Evolutionary conservation across 257 asterid species (phyloP).

Genomic region (Ophiorrhiza pumila): DNA sequence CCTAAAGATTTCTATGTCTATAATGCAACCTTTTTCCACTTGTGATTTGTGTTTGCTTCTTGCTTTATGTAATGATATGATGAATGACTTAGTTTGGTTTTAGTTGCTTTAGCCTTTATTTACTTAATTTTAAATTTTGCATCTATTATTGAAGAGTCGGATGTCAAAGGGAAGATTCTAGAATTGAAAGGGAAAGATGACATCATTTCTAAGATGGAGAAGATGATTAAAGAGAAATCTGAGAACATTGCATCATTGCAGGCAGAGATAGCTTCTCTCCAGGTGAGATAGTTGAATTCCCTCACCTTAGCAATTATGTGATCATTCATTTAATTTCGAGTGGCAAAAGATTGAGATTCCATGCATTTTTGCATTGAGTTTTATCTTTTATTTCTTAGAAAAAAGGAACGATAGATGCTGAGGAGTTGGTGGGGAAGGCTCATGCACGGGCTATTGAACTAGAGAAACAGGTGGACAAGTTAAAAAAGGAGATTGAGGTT

Average conservation of each 20-base stretch:
- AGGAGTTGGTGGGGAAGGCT: slow-evolving; percentile 67
- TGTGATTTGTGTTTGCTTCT: background rate
- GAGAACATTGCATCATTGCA: slow-evolving; percentile 56
- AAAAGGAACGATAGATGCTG: slow-evolving; percentile 52
- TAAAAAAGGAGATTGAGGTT: slow-evolving; percentile 42
- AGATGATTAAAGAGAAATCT: slow-evolving; percentile 55
- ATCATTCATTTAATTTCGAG: background rate
- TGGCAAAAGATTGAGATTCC: background rate
- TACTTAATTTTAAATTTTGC: slow-evolving; percentile 12
- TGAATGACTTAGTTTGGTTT: background rate
- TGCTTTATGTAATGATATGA: background rate
- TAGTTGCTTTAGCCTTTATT: background rate
- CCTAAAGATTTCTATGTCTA: background rate
- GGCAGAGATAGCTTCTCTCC: slow-evolving; percentile 64
- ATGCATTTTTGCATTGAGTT: background rate
- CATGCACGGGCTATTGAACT: slow-evolving; percentile 65
- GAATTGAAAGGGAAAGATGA: slow-evolving; percentile 65
- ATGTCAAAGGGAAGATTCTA: slow-evolving; percentile 54
- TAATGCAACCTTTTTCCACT: background rate
- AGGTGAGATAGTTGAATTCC: slow-evolving; percentile 46
- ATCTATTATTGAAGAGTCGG: slow-evolving; percentile 47
- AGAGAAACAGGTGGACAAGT: slow-evolving; percentile 66
- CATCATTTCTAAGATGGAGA: slow-evolving; percentile 62
- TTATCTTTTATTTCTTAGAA: slow-evolving; percentile 30
- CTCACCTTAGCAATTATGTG: background rate